phyloP scores from a whole-genome alignment of 1,284 basidiomycete genomes.

The Sanghuangporus sanghuang region DNA sequence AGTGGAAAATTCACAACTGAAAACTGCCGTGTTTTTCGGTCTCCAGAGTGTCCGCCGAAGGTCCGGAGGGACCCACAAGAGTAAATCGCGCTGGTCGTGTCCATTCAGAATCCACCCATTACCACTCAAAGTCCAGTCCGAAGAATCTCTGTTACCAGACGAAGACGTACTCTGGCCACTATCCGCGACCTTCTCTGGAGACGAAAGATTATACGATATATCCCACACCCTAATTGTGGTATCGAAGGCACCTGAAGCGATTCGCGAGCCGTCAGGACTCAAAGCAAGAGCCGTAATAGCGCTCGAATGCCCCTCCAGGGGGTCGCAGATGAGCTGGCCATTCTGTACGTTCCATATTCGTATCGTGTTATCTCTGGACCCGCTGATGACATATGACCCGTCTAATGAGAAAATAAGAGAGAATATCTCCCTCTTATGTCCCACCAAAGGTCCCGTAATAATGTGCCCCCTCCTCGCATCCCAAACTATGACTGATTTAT shows the following conservation, averaged over 20 bases:
- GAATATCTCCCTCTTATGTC: too few species aligned
- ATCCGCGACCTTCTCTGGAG: neutral
- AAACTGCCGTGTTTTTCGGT: neutral
- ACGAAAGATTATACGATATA: neutral
- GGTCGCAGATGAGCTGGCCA: neutral
- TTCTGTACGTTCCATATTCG: too few species aligned
- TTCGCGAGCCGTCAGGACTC: neutral
- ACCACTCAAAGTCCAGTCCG: neutral
- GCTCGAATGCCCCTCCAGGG: neutral
- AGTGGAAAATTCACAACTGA: neutral
- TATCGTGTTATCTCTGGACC: too few species aligned
- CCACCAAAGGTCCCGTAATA: too few species aligned
- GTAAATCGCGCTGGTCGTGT: neutral
- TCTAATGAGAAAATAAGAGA: too few species aligned
- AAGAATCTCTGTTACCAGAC: neutral
- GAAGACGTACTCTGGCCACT: neutral
- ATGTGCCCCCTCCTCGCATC: slow-evolving; percentile 21
- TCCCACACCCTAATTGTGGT: slow-evolving; percentile 18
- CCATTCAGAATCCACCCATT: neutral
- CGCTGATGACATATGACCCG: too few species aligned
- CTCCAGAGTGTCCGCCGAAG: neutral
- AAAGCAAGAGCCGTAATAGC: neutral
- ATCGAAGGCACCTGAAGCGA: slow-evolving; percentile 12
- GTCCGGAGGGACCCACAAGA: neutral
- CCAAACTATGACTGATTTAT: slow-evolving; percentile 35